Base-by-base conservation (phyloP, 1,284 basidiomycete species). In the Stygiomarasmius scandens region DNA sequence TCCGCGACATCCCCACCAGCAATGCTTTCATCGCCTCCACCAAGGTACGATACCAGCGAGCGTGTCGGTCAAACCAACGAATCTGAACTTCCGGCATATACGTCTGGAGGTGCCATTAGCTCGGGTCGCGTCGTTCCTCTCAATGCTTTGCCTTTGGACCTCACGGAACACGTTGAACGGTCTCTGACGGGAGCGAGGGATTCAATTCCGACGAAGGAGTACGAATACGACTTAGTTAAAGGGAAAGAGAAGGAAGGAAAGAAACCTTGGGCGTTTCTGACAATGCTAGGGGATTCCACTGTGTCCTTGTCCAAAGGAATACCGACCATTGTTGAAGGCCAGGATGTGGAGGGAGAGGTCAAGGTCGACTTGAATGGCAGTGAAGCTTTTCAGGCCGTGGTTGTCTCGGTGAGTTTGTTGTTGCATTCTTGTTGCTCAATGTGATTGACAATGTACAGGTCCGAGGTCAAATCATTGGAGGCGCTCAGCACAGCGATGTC, bases 241-340 rank as follows among this genome's bases (percentile, higher is more conserved):
- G 64, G 48, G 62, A 66, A 46, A 65, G 63, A 27, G 67, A 69
- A 45, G 52, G 67, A 10, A 65, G 67, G 61, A 6, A 51, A 24
- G 34, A 52, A 43, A 6, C 47, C 51, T 16, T 16, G 23, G 14
- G 67, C 65, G n/a, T 56, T 62, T 36, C 52, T 74, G 29, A 62
- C 61, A 11, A 34, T 69, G n/a, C 55, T 66, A 16, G 67, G 65
- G 44, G 63, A 70, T 54, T 50, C 56, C 22, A 56, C 47, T 23
- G 16, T 57, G 32, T 52, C 55, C 23, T 60, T 69, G 55, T 68
- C 69, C 27, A 63, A 63, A 16, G 56, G 63, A 50, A 54, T 64
- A 29, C 70, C 71, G 51, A 65, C 64, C 8, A 60, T 70, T 54
- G 44, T 68, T 19, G 66, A 69, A 55, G 67, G 66, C 36, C 51